phyloP scores from a whole-genome alignment of 106 monocot species.

The Platanthera guangdongensis region DNA sequence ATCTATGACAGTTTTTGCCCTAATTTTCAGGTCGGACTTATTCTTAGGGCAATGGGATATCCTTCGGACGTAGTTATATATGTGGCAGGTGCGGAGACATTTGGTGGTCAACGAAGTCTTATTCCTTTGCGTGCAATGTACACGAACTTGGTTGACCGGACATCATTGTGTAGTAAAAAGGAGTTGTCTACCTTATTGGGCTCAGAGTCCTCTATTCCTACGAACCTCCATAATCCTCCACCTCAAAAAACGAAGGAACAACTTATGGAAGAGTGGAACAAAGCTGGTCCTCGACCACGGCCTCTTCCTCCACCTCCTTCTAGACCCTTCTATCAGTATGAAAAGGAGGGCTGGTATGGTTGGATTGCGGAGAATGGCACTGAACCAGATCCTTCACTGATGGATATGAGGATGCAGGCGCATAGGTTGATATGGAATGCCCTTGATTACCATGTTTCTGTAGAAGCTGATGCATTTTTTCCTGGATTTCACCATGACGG shows the following conservation, averaged over 20 bases:
- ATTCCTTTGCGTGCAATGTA: conserved; percentile 73
- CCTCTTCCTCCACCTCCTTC: conserved; percentile 85
- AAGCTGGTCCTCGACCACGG: conserved; percentile 58
- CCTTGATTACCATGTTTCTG: conserved; percentile 79
- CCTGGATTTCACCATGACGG: conserved; percentile 85
- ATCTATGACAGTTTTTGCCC: neutral
- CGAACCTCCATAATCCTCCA: conserved; percentile 23
- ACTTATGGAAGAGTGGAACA: conserved; percentile 69
- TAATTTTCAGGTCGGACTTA: conserved; percentile 64
- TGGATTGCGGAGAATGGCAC: conserved; percentile 54
- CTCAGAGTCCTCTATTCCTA: conserved; percentile 53
- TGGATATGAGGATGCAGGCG: conserved; percentile 54
- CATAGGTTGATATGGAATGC: conserved; percentile 90
- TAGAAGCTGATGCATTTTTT: conserved; percentile 86
- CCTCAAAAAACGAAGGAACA: conserved; percentile 47
- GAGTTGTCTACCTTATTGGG: conserved; percentile 48
- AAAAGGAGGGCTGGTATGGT: conserved; percentile 93
- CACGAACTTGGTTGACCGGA: conserved; percentile 62
- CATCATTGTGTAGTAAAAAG: conserved; percentile 54
- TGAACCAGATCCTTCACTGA: conserved; percentile 51
- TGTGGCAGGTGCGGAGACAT: conserved; percentile 75
- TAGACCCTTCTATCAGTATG: conserved; percentile 64
- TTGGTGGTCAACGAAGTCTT: conserved; percentile 72
- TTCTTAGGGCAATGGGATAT: conserved; percentile 73
- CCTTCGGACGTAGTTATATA: conserved; percentile 68